Evolutionary conservation across 768 basidiomycete species (phyloP).

Genomic region (Lenzites betulinus): DNA sequence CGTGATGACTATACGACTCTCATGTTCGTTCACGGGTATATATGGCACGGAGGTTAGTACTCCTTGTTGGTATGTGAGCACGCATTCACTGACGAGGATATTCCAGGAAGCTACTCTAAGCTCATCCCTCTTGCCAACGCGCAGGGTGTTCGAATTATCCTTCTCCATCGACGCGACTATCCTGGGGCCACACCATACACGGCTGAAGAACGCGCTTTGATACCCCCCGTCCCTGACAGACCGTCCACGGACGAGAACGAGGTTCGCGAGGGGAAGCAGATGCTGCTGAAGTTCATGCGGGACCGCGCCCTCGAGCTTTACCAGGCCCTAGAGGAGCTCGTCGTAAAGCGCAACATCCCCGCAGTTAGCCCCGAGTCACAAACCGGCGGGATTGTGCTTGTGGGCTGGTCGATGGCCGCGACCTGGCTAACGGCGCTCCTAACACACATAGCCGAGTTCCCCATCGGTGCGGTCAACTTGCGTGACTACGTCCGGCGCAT

Average conservation of each 20-base stretch:
- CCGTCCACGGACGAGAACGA: too few relatives aligned
- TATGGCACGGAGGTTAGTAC: slow-evolving; percentile 22
- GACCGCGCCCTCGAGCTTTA: slow-evolving; percentile 2
- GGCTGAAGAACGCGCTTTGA: slow-evolving; percentile 22
- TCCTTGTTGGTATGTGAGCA: neutral
- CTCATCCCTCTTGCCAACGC: slow-evolving; percentile 24
- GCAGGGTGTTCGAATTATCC: slow-evolving; percentile 28
- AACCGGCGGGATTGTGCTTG: slow-evolving; percentile 16
- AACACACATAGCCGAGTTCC: neutral
- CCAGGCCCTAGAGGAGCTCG: slow-evolving; percentile 1
- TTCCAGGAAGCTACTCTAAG: slow-evolving; percentile 24
- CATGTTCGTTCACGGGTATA: slow-evolving; percentile 22
- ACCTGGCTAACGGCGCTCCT: slow-evolving; percentile 9
- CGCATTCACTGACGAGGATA: too few relatives aligned
- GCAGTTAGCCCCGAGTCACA: neutral
- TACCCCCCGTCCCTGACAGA: too few relatives aligned
- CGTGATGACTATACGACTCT: slow-evolving; percentile 20
- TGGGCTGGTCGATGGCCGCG: slow-evolving; percentile 17
- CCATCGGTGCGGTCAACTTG: neutral
- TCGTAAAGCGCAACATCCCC: neutral
- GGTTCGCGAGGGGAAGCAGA: neutral
- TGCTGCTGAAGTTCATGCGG: neutral
- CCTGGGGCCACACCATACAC: slow-evolving; percentile 29
- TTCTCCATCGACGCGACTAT: slow-evolving; percentile 32
- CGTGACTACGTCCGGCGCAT: slow-evolving; percentile 2